These are phyloP conservation scores for Lactarius akahatsu DNA, from an alignment of 768 basidiomycete species.

Conservation along the genomic window DNA sequence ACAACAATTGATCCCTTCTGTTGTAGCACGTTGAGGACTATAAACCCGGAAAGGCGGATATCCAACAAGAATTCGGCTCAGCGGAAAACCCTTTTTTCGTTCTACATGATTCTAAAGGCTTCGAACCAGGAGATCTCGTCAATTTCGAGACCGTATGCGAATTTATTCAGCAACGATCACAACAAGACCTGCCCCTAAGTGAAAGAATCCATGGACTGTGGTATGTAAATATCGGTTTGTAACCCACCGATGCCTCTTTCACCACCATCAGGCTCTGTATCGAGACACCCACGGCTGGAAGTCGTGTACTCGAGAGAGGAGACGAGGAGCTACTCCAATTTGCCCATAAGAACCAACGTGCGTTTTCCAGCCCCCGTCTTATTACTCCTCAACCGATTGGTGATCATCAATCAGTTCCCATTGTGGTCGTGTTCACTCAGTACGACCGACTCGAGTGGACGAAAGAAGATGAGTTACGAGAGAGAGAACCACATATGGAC, in stretches of 20 bases:
- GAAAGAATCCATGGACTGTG: too few species aligned
- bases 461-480: background rate
- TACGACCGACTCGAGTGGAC: background rate
- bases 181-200: too few species aligned
- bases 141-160: background rate
- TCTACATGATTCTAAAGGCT: background rate
- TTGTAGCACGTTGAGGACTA: too few species aligned
- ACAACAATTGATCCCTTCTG: too few species aligned
- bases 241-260: too few species aligned
- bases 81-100: background rate
- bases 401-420: background rate
- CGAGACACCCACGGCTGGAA: background rate
- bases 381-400: too few species aligned
- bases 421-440: background rate
- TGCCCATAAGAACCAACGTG: background rate
- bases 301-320: background rate
- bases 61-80: background rate
- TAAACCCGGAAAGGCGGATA: too few species aligned
- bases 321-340: background rate
- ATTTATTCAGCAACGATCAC: too few species aligned
- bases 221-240: too few species aligned
- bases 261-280: too few species aligned
- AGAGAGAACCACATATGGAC: background rate
- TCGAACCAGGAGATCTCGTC: background rate
- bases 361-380: too few species aligned